Evolutionary conservation across 306 rosid species (phyloP), one percentile per base, ranked within the genome.

Genomic region (Bauhinia variegata): DNA sequence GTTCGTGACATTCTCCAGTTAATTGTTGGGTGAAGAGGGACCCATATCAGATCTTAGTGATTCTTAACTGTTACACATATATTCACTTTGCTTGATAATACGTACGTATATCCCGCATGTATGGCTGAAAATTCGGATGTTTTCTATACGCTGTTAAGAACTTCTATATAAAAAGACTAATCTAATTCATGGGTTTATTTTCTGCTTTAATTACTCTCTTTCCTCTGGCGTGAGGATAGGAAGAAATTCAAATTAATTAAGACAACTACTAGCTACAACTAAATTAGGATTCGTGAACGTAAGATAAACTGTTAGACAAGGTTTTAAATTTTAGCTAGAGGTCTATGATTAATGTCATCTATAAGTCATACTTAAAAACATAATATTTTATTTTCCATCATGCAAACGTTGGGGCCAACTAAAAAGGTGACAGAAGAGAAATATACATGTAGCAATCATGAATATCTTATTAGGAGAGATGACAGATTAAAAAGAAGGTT

Each of bases 1-100:
- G 65, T 42, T 66, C 51, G 30, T 17, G n/a, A n/a, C 30, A 41
- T 66, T 50, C 56, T 62, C 19, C 23, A 13, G 49, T 52, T 16
- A 17, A 62, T 66, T 23, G 68, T 60, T 67, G 53, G 52, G 52
- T 46, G 43, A 41, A 60, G 63, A 33, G 70, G 69, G 74, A 8
- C 64, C 68, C 79, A 66, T 46, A 31, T 42, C 52, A n/a, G 52
- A 67, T 33, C 12, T 55, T 47, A 6, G 11, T 67, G 50, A 59
- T 49, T 58, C 53, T 16, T 28, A 2, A 23, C n/a, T n/a, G n/a
- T n/a, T 23, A 8, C 13, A 12, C 11, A n/a, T n/a, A n/a, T n/a
- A n/a, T n/a, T n/a, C 0, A 9, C 12, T 54, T 8, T 34, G 72
- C 37, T 55, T 36, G 37, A 42, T 23, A n/a, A n/a, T n/a, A n/a